These are phyloP conservation scores for Yamadazyma blattariae DNA, from an alignment of 1,139 yeast species.

Conservation along the genomic window DNA sequence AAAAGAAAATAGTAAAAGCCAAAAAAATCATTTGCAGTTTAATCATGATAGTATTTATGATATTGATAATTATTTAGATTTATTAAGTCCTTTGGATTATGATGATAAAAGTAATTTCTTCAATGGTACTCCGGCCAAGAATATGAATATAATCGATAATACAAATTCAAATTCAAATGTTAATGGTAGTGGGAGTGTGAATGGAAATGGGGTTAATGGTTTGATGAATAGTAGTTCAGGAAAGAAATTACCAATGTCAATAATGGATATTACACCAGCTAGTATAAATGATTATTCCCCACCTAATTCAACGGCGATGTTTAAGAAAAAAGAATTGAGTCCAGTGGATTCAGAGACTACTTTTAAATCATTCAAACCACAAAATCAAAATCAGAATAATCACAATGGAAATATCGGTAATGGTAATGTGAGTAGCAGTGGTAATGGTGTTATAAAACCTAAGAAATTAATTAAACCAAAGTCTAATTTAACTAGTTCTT, in stretches of 20 bases:
- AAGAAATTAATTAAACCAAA: constrained; percentile 15
- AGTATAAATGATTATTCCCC: constrained; percentile 29
- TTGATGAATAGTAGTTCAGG: too few relatives aligned
- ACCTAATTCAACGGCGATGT: constrained; percentile 11
- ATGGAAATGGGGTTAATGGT: too few relatives aligned
- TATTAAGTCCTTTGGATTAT: constrained; percentile 38
- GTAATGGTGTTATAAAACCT: constrained; percentile 2
- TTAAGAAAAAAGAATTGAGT: constrained; percentile 13
- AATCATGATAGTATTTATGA: constrained; percentile 1
- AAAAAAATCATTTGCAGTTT: constrained; percentile 15
- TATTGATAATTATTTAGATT: constrained; percentile 24
- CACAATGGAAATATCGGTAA: too few relatives aligned
- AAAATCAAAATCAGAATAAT: too few relatives aligned
- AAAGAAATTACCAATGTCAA: constrained; percentile 6
- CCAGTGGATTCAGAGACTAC: constrained; percentile 7
- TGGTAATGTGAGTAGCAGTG: too few relatives aligned
- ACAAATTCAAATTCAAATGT: too few relatives aligned
- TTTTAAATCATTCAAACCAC: constrained; percentile 4
- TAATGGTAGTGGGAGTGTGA: too few relatives aligned
- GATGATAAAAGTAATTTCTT: too few relatives aligned
- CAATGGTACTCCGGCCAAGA: too few relatives aligned
- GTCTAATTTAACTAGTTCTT: constrained; percentile 35
- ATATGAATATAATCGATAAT: too few relatives aligned
- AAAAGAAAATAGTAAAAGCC: constrained; percentile 29
- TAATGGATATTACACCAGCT: constrained; percentile 25